A percentile compares a stretch with the other conserved stretches of the same genome.
Evolutionary conservation across 345 rosid genomes (phyloP).

Genomic region (Erysimum cheiranthoides): DNA sequence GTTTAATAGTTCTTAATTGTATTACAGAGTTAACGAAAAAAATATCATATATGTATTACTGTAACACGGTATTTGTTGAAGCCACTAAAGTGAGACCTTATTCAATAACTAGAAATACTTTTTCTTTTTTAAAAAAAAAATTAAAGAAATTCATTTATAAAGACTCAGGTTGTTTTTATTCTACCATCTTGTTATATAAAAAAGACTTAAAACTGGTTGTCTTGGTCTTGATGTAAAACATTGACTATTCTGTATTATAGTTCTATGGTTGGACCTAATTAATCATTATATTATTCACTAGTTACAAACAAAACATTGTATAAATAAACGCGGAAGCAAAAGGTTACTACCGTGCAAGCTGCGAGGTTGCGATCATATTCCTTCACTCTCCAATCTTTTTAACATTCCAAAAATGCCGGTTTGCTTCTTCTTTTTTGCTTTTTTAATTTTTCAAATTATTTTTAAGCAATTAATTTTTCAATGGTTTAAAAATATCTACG

Average conservation of each 20-base stretch:
- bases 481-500: neutral
- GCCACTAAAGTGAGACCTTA: conserved; percentile 2
- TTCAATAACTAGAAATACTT: neutral
- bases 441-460: neutral
- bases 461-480: neutral
- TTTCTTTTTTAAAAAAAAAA: neutral
- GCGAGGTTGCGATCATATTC: conserved; percentile 18
- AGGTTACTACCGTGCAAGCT: neutral
- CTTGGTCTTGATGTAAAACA: neutral
- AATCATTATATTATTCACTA: conserved; percentile 24
- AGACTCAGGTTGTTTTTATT: conserved; percentile 4
- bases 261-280: neutral
- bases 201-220: neutral
- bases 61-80: conserved; percentile 3
- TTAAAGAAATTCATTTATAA: neutral
- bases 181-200: neutral
- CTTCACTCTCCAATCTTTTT: neutral
- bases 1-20: neutral
- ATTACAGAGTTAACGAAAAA: neutral
- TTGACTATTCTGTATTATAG: neutral
- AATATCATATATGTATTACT: no score
- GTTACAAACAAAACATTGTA: neutral
- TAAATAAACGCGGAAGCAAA: conserved; percentile 20
- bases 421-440: neutral
- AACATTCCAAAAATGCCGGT: conserved; percentile 18